phyloP scores from a whole-genome alignment of 768 basidiomycete genomes.

The Suillus decipiens region DNA sequence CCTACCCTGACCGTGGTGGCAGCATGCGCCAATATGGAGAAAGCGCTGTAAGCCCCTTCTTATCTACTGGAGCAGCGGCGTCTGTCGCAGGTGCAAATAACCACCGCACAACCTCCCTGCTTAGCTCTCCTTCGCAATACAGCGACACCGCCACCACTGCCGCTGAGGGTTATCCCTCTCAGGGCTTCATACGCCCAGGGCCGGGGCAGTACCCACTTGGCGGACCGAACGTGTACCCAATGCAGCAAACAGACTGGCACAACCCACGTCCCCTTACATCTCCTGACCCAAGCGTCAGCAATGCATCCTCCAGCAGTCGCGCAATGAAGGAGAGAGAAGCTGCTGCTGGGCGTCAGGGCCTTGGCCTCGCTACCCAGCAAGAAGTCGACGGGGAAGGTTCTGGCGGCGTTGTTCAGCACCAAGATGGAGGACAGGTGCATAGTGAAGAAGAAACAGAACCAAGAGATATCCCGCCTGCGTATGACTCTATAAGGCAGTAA shows the following conservation, averaged over 20 bases:
- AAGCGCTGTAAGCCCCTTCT: slow-evolving; percentile 16
- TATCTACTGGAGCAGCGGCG: slow-evolving; percentile 1
- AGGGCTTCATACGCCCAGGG: slow-evolving; percentile 1
- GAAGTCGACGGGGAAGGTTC: neutral
- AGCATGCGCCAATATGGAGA: slow-evolving; percentile 28
- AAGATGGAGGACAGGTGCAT: neutral
- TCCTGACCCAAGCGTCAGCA: slow-evolving; percentile 14
- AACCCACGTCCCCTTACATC: slow-evolving; percentile 20
- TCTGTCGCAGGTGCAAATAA: slow-evolving; percentile 3
- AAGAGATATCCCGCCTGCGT: neutral
- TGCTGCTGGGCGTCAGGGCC: neutral
- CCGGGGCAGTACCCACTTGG: neutral
- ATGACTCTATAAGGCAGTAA: neutral
- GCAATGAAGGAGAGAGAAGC: neutral
- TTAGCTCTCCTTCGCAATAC: slow-evolving; percentile 15
- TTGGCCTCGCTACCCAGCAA: neutral
- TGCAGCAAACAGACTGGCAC: slow-evolving; percentile 25
- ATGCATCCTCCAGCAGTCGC: neutral
- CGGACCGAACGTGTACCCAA: slow-evolving; percentile 14
- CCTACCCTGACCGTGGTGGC: slow-evolving; percentile 20
- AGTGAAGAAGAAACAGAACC: neutral
- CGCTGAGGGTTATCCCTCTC: slow-evolving; percentile 13
- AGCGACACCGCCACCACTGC: slow-evolving; percentile 11
- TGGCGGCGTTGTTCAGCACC: neutral
- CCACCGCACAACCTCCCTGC: neutral